Evolutionary conservation across 1,284 basidiomycete genomes (phyloP).

Genomic region (Ustilago xerochloae): DNA sequence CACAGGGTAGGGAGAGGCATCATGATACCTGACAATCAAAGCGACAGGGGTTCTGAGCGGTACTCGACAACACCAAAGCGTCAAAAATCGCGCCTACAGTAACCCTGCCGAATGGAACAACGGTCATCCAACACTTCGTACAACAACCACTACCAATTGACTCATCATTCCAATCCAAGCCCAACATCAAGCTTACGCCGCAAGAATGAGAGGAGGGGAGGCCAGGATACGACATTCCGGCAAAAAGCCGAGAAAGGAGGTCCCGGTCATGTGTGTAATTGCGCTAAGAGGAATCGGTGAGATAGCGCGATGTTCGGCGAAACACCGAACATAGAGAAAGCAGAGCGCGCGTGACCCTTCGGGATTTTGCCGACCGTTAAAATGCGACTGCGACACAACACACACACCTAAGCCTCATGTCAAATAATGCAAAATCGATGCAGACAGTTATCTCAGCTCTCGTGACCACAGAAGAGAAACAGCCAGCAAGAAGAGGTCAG

Average conservation of each 20-base stretch:
- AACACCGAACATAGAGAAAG: background rate
- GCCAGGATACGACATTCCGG: background rate
- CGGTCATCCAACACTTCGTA: background rate
- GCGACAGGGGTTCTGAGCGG: background rate
- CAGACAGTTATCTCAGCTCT: too few species aligned
- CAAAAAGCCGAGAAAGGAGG: background rate
- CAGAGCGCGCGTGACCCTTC: background rate
- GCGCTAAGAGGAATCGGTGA: background rate
- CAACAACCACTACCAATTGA: too few species aligned
- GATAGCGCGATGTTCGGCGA: background rate
- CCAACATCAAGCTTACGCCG: background rate
- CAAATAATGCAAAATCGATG: background rate
- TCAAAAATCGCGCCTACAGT: slow-evolving; percentile 4
- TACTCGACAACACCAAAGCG: slow-evolving; percentile 2
- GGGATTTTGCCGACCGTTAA: background rate
- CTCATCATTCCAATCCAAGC: background rate
- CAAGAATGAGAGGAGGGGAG: background rate
- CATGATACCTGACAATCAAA: too few species aligned
- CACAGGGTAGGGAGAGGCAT: background rate
- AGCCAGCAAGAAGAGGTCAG: too few species aligned
- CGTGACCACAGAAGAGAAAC: too few species aligned
- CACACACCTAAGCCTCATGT: background rate
- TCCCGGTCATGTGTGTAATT: background rate
- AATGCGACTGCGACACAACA: background rate
- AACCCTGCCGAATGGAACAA: background rate